A percentile compares a stretch with the other conserved stretches of the same genome.
Conservation (phyloP, 108 stramenopile genomes). For the Nitzschia putrida region DNA sequence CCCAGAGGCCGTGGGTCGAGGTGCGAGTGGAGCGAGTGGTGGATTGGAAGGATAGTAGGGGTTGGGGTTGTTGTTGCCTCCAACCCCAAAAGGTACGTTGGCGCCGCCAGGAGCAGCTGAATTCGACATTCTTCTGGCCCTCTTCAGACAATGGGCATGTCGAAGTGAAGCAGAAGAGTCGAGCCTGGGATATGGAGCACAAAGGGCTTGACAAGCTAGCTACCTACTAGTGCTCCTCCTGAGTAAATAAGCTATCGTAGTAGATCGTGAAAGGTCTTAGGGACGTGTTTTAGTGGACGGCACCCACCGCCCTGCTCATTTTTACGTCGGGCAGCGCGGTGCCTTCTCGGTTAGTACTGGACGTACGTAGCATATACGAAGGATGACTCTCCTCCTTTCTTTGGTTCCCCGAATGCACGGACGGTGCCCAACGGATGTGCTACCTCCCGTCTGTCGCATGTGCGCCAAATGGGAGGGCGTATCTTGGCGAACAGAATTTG, state of each 20-base stretch:
- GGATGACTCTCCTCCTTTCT: constrained; percentile 5
- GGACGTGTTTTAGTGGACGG: background rate
- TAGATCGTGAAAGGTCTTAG: too few relatives aligned
- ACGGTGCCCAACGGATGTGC: too few relatives aligned
- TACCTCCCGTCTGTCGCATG: too few relatives aligned
- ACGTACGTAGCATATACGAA: constrained; percentile 9
- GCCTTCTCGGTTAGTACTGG: constrained; percentile 16
- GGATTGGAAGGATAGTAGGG: background rate
- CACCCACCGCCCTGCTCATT: constrained; percentile 14
- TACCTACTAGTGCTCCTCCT: background rate
- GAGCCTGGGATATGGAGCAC: background rate
- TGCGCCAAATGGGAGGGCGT: too few relatives aligned
- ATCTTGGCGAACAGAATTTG: too few relatives aligned
- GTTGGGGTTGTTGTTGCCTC: background rate
- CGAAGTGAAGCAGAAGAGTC: background rate
- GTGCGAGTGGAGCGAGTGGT: background rate
- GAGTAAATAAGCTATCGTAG: too few relatives aligned
- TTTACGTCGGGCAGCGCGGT: constrained; percentile 3
- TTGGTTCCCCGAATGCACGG: too few relatives aligned
- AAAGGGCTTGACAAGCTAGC: background rate
- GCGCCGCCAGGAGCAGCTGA: background rate
- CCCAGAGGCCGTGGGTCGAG: background rate
- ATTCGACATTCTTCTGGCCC: background rate
- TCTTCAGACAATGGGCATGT: background rate
- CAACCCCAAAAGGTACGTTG: background rate